These are phyloP conservation scores for Mycena capillaripes DNA, from an alignment of 768 basidiomycete genomes.

Conservation along the genomic window DNA sequence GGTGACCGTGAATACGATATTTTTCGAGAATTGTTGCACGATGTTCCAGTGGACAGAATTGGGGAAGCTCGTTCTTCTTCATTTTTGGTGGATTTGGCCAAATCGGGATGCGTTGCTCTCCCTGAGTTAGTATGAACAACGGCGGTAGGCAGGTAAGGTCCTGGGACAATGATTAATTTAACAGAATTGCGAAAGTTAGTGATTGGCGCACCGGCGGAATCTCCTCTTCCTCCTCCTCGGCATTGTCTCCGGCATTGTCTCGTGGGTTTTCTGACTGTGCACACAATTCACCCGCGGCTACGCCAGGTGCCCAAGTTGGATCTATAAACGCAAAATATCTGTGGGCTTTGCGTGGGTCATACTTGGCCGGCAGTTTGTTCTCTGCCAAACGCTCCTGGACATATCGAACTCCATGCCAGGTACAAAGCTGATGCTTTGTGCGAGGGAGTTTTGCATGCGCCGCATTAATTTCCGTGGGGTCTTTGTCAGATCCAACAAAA, in stretches of 20 bases:
- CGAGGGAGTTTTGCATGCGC: conserved; percentile 29
- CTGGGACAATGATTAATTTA: too few species aligned
- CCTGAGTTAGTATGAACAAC: conserved; percentile 27
- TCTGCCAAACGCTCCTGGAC: conserved; percentile 41
- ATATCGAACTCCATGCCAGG: conserved; percentile 47
- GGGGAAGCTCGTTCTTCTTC: too few species aligned
- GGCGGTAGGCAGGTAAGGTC: conserved; percentile 36
- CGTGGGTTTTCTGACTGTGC: too few species aligned
- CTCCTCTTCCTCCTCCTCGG: conserved; percentile 10
- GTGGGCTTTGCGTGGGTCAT: conserved; percentile 36
- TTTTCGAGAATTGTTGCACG: too few species aligned
- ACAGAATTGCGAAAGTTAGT: neutral
- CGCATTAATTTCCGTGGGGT: conserved; percentile 45
- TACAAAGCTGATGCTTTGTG: conserved; percentile 48
- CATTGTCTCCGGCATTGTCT: neutral
- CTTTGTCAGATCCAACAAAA: conserved; percentile 47
- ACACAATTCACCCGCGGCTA: neutral
- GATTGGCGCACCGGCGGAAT: neutral
- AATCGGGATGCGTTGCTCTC: conserved; percentile 24
- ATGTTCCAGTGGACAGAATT: too few species aligned
- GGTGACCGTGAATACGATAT: too few species aligned
- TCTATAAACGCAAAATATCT: conserved; percentile 39
- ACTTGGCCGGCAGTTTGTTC: conserved; percentile 34
- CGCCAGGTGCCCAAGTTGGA: conserved; percentile 41
- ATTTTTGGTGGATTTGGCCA: too few species aligned